phyloP scores from a whole-genome alignment of 805 yeast species.

The Jamesozyma piceae region DNA sequence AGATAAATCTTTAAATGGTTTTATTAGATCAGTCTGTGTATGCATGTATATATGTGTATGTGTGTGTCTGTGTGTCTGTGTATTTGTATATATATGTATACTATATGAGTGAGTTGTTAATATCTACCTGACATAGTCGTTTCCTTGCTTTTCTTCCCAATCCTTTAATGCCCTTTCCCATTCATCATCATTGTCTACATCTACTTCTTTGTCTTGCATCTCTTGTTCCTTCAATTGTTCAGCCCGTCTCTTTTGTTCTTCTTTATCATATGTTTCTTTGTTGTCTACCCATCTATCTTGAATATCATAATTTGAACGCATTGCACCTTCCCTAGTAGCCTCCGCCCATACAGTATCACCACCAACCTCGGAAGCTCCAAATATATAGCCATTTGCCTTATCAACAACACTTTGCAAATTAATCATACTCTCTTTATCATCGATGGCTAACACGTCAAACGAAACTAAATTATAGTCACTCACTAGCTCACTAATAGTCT shows the following conservation, averaged over 20 bases:
- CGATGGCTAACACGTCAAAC: slow-evolving; percentile 83
- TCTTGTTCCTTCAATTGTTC: slow-evolving; percentile 36
- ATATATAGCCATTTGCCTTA: slow-evolving; percentile 86
- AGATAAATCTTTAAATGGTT: too few species aligned
- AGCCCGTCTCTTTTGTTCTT: slow-evolving; percentile 40
- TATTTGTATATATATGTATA: neutral
- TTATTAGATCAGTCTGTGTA: neutral
- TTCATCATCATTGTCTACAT: slow-evolving; percentile 56
- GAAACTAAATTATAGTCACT: slow-evolving; percentile 81
- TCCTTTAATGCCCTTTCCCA: slow-evolving; percentile 57
- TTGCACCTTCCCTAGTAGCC: slow-evolving; percentile 73
- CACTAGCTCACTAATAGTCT: slow-evolving; percentile 70
- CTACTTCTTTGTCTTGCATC: slow-evolving; percentile 36
- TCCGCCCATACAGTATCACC: slow-evolving; percentile 99
- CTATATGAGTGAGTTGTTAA: neutral
- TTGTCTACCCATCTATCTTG: slow-evolving; percentile 94
- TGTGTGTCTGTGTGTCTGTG: neutral
- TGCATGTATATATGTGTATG: neutral
- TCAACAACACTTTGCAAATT: slow-evolving; percentile 67
- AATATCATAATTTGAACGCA: slow-evolving; percentile 48
- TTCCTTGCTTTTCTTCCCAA: slow-evolving; percentile 42
- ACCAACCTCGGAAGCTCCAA: slow-evolving; percentile 87
- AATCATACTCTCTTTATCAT: slow-evolving; percentile 89
- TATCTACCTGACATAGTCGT: slow-evolving; percentile 19
- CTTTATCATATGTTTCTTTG: slow-evolving; percentile 66